phyloP scores from a whole-genome alignment of 2,329 filamentous ascomycete genomes.

The Exophiala sp. region DNA sequence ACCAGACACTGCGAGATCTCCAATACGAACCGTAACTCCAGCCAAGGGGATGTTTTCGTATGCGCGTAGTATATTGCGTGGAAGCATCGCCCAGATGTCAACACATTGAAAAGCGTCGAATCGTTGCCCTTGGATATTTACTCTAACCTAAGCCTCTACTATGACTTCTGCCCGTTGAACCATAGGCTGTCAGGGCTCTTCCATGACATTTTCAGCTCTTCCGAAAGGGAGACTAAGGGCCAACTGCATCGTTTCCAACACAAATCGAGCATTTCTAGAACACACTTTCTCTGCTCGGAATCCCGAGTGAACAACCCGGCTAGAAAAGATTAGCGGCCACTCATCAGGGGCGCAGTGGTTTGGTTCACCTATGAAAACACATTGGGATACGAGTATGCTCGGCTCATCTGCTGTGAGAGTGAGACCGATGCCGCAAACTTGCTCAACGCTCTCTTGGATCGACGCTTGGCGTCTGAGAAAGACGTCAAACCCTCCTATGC shows the following conservation, averaged over 20 bases:
- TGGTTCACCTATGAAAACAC: conserved; percentile 12
- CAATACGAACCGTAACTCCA: too few relatives aligned
- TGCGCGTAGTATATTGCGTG: too few relatives aligned
- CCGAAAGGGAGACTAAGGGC: conserved; percentile 4
- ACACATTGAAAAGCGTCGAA: not conserved
- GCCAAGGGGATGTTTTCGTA: too few relatives aligned
- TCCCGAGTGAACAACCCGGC: conserved; percentile 6
- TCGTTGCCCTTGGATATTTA: not conserved
- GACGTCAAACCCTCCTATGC: not conserved
- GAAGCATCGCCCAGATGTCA: too few relatives aligned
- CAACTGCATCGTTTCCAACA: conserved; percentile 1
- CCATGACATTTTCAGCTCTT: conserved; percentile 7
- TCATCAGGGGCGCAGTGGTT: not conserved
- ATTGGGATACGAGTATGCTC: conserved; percentile 8
- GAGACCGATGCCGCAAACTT: conserved; percentile 31
- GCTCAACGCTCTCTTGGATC: conserved; percentile 22
- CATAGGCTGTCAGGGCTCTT: not conserved
- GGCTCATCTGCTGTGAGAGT: conserved; percentile 26
- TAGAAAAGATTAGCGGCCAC: not conserved
- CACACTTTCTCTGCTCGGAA: not conserved
- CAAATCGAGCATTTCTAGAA: conserved; percentile 1
- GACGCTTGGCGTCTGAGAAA: not conserved
- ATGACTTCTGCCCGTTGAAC: not conserved
- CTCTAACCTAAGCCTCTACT: not conserved
- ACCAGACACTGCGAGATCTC: too few relatives aligned